phyloP scores from a whole-genome alignment of 2,329 filamentous ascomycete genomes.

The Chalara sp. region DNA sequence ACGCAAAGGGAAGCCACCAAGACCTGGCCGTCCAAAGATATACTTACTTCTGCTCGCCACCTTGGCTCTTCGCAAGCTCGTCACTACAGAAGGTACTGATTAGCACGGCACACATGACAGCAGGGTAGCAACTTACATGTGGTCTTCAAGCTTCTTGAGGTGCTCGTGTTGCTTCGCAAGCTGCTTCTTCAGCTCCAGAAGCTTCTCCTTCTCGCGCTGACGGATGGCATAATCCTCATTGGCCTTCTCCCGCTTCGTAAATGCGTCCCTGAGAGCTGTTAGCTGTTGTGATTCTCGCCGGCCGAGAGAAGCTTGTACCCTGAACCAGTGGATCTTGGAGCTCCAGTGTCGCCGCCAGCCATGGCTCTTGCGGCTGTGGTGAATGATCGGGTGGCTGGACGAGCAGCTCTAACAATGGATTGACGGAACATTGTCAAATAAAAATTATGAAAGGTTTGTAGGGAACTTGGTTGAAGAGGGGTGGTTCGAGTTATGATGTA shows the following conservation, averaged over 20 bases:
- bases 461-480: not conserved
- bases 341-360: conserved; percentile 54
- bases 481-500: not conserved
- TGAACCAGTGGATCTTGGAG: conserved; percentile 15
- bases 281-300: no score
- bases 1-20: no score
- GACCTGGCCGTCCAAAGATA: not conserved
- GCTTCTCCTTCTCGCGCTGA: conserved; percentile 33
- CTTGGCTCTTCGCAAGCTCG: conserved; percentile 65
- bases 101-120: conserved; percentile 4
- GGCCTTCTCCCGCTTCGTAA: conserved; percentile 86
- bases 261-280: conserved; percentile 62
- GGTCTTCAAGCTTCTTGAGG: conserved; percentile 75
- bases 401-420: conserved; percentile 45
- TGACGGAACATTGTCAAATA: conserved; percentile 56
- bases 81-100: conserved; percentile 45
- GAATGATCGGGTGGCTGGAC: conserved; percentile 33
- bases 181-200: conserved; percentile 65
- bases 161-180: conserved; percentile 73
- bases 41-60: conserved; percentile 30
- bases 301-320: conserved; percentile 12
- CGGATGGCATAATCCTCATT: conserved; percentile 11
- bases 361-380: conserved; percentile 37
- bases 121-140: conserved; percentile 58
- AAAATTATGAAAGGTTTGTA: conserved; percentile 2